These are phyloP conservation scores for Elongisporangium senticosum DNA, from an alignment of 352 stramenopile genomes.

Conservation along the genomic window DNA sequence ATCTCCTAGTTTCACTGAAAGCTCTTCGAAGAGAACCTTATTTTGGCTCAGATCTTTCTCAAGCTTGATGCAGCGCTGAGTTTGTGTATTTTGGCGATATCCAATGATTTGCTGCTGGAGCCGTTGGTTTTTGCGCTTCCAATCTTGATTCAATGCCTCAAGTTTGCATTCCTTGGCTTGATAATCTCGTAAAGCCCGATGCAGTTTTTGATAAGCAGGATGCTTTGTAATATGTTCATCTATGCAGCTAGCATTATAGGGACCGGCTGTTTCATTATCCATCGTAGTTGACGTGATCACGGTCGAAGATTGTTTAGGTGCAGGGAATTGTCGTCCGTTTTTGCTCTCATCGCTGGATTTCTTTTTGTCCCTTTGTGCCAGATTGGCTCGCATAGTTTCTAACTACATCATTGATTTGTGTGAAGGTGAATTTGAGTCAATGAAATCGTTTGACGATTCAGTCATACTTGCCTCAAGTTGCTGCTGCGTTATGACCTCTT, in stretches of 20 bases:
- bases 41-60: slow-evolving; percentile 41
- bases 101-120: slow-evolving; percentile 52
- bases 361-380: background rate
- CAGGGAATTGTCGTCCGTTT: background rate
- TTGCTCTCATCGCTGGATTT: background rate
- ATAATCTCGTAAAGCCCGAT: slow-evolving; percentile 46
- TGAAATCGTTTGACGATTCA: background rate
- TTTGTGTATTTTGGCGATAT: slow-evolving; percentile 41
- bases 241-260: background rate
- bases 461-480: slow-evolving; percentile 8
- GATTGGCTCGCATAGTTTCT: background rate
- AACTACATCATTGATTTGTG: background rate
- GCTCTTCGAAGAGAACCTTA: slow-evolving; percentile 21
- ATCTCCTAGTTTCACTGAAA: slow-evolving; percentile 21
- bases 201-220: slow-evolving; percentile 46
- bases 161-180: slow-evolving; percentile 40
- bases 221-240: background rate
- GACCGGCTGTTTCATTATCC: background rate
- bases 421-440: too few species aligned
- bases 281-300: background rate
- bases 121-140: slow-evolving; percentile 28
- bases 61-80: slow-evolving; percentile 39
- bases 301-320: background rate
- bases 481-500: slow-evolving; percentile 13
- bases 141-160: slow-evolving; percentile 34